phyloP scores from a whole-genome alignment of 78 protist species.

The Mantamonas sphyraenae region DNA sequence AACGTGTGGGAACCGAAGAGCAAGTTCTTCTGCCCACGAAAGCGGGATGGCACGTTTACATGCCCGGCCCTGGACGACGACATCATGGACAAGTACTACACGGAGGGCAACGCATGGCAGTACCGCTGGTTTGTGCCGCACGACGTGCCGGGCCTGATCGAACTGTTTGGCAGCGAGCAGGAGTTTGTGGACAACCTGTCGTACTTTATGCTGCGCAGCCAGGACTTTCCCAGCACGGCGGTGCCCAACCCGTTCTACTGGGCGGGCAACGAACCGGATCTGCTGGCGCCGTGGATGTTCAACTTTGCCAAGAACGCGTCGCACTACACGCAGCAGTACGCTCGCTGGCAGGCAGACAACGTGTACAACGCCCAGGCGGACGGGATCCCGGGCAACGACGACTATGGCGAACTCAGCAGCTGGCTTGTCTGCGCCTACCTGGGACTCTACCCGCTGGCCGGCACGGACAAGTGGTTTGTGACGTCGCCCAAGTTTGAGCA shows the following conservation, averaged over 20 bases:
- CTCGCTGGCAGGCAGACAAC: not conserved
- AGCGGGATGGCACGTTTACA: not conserved
- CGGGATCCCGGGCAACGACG: constrained; percentile 37
- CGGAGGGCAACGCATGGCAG: constrained; percentile 20
- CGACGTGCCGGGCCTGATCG: constrained; percentile 1
- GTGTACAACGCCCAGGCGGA: not conserved
- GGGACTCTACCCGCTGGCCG: constrained; percentile 19
- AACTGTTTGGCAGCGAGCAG: not conserved
- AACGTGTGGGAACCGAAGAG: not conserved
- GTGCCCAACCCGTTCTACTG: constrained; percentile 26
- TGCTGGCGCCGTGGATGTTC: not conserved
- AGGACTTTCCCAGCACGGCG: not conserved
- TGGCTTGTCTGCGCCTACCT: constrained; percentile 2
- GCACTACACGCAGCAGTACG: not conserved
- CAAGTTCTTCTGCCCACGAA: not conserved
- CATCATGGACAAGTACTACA: not conserved
- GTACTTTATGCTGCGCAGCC: not conserved
- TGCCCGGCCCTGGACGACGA: not conserved
- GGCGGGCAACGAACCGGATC: constrained; percentile 30
- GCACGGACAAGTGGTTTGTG: not conserved
- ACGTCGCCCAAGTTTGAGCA: not conserved
- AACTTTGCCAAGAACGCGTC: not conserved
- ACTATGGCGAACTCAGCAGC: constrained; percentile 18
- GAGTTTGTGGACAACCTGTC: not conserved
- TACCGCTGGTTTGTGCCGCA: constrained; percentile 28